Evolutionary conservation across 331 rosid genomes (phyloP).

Genomic region (Malus hybrid): DNA sequence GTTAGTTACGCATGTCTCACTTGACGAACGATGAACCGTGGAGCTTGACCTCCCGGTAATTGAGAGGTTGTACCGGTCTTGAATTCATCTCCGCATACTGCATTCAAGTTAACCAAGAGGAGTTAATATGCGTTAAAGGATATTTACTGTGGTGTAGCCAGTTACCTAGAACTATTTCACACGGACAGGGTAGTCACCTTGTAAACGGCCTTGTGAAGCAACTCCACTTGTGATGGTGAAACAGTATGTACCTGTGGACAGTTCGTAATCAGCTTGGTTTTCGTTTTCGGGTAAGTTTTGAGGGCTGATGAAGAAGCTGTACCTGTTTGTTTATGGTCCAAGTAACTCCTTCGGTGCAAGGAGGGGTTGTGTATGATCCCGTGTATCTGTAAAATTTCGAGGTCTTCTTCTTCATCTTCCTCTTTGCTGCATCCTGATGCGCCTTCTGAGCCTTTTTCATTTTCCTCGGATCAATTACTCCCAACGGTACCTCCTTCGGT

Average conservation of each 20-base stretch:
- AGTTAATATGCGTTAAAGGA: neutral
- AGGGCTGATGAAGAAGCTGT: neutral
- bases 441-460: neutral
- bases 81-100: constrained; percentile 44
- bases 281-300: neutral
- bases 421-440: neutral
- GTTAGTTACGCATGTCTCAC: neutral
- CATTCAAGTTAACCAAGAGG: neutral
- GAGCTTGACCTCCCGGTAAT: constrained; percentile 24
- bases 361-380: constrained; percentile 79
- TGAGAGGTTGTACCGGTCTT: constrained; percentile 39
- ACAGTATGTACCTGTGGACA: constrained; percentile 36
- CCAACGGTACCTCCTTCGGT: constrained; percentile 17
- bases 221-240: constrained; percentile 29
- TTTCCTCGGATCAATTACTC: constrained; percentile 31
- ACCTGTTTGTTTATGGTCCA: constrained; percentile 60
- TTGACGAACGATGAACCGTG: neutral
- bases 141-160: too few relatives aligned
- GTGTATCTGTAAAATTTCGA: constrained; percentile 48
- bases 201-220: constrained; percentile 45
- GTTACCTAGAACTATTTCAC: neutral
- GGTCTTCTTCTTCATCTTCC: constrained; percentile 19
- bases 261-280: neutral
- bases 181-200: constrained; percentile 33
- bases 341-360: constrained; percentile 66